Base-by-base conservation (phyloP, 495 filamentous ascomycete species). In the Aspergillus haitiensis region DNA sequence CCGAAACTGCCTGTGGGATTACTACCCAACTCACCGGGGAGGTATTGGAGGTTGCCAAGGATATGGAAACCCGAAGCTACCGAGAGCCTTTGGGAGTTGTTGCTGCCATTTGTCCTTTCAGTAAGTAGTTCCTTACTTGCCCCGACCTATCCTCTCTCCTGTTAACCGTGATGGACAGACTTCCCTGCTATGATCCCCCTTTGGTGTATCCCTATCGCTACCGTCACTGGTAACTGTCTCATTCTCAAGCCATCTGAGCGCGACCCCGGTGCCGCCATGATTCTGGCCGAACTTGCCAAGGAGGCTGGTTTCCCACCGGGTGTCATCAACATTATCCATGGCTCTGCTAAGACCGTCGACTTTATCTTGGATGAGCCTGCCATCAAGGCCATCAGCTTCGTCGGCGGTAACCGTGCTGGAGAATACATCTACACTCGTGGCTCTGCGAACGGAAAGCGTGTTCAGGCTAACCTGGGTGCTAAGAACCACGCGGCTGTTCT, bases 141-240 rank as follows among this genome's bases (percentile, higher is more conserved):
- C 47, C 52, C 61, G 37, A 49, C 47, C 27, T 32, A 31, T 15
- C 40, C 21, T 27, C 21, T 27, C 21, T 1, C 21, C 3, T 27
- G 7, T 53, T 50, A 21, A 46, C 18, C 5, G 27, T 33, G 39
- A 40, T 52, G 21, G 39, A 48, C 35, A 60, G 62, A 98, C 79
- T 99, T 99, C 79, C 94, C 94, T 44, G 94, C 94, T 63, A 99
- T 99, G 94, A 99, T 99, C 75, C 94, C 94, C 16, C 81, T 99
- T 8, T 99, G 94, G 94, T 95, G 84, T 55, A 95, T 98, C 56
- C 95, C 94, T 16, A 86, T 98, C 69, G 95, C 94, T 42, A 97
- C 92, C 11, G 84, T 95, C 3, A 95, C 91, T 10, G 95, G 94
- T 51, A 99, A 99, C 79, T 94, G 90, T 32, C 76, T 98, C 60